These are phyloP conservation scores for Cystofilobasidium ferigula DNA, from an alignment of 768 basidiomycete species.

Conservation along the genomic window DNA sequence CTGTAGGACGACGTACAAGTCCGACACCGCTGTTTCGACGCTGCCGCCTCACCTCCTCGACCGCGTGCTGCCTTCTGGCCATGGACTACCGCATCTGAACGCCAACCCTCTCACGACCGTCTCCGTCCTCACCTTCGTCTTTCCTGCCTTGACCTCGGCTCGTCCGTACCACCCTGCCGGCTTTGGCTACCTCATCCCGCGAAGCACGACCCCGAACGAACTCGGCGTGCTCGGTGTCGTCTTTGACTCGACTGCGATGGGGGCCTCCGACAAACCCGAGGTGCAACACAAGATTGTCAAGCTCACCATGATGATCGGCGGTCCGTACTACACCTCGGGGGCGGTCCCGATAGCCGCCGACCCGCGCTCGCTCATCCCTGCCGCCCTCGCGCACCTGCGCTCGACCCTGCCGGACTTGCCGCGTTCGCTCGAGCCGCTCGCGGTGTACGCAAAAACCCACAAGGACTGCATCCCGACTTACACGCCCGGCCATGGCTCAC, in stretches of 20 bases:
- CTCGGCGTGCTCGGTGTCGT: slow-evolving; percentile 58
- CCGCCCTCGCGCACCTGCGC: slow-evolving; percentile 23
- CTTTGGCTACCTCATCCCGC: slow-evolving; percentile 89
- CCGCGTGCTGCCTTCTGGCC: slow-evolving; percentile 39
- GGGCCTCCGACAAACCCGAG: slow-evolving; percentile 47
- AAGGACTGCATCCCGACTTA: slow-evolving; percentile 67
- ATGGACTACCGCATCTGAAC: slow-evolving; percentile 52
- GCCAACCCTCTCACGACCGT: slow-evolving; percentile 68
- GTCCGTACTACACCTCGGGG: slow-evolving; percentile 48
- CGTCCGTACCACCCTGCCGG: slow-evolving; percentile 60
- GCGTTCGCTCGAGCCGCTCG: slow-evolving; percentile 29
- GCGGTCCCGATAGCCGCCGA: slow-evolving; percentile 22
- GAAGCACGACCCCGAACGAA: slow-evolving; percentile 43
- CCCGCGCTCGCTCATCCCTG: slow-evolving; percentile 13
- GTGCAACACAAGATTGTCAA: slow-evolving; percentile 48
- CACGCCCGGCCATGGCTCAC: slow-evolving; percentile 56
- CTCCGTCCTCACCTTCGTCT: slow-evolving; percentile 79
- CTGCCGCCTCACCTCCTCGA: slow-evolving; percentile 50
- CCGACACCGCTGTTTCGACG: slow-evolving; percentile 60
- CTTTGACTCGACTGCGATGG: slow-evolving; percentile 73
- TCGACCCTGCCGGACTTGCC: slow-evolving; percentile 26
- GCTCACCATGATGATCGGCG: slow-evolving; percentile 82
- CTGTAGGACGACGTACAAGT: slow-evolving; percentile 6
- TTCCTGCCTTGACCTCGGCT: slow-evolving; percentile 41
- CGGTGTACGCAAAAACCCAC: slow-evolving; percentile 41